Percentiles rank a stretch among this genome's conserved stretches.
phyloP scores from a whole-genome alignment of 306 rosid species.

The Begonia loranthoides region DNA sequence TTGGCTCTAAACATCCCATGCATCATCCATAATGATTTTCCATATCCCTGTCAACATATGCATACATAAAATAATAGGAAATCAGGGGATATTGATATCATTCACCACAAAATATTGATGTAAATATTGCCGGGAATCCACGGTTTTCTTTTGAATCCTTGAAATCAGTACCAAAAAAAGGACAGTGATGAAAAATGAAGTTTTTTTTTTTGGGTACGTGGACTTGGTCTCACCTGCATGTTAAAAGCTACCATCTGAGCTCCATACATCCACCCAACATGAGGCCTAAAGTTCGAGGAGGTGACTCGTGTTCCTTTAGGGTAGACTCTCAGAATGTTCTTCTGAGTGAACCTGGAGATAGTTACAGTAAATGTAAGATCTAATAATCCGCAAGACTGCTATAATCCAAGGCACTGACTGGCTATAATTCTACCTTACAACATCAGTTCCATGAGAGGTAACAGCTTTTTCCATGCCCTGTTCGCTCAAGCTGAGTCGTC shows the following conservation, averaged over 20 bases:
- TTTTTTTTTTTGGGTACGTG: too few relatives aligned
- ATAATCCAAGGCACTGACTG: too few relatives aligned
- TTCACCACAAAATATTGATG: too few relatives aligned
- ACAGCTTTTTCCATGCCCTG: constrained; percentile 51
- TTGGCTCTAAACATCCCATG: constrained; percentile 89
- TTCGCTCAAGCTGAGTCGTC: constrained; percentile 86
- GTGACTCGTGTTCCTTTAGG: constrained; percentile 78
- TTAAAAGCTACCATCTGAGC: constrained; percentile 95
- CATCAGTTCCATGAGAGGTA: constrained; percentile 34
- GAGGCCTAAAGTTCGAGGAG: constrained; percentile 72
- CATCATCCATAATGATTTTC: constrained; percentile 65
- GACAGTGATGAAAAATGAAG: too few relatives aligned
- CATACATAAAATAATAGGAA: too few relatives aligned
- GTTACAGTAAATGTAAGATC: neutral
- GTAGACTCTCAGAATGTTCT: constrained; percentile 61
- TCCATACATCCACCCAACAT: constrained; percentile 83
- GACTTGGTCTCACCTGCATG: constrained; percentile 61
- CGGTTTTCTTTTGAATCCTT: too few relatives aligned
- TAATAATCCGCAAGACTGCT: neutral
- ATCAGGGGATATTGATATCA: too few relatives aligned
- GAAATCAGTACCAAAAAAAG: too few relatives aligned
- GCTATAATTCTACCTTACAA: constrained; percentile 38
- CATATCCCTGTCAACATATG: constrained; percentile 43
- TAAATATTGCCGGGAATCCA: neutral
- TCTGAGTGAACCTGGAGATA: constrained; percentile 48